These are phyloP conservation scores for Herpotrichia juniperi DNA, from an alignment of 2,329 filamentous ascomycete species.

Conservation along the genomic window DNA sequence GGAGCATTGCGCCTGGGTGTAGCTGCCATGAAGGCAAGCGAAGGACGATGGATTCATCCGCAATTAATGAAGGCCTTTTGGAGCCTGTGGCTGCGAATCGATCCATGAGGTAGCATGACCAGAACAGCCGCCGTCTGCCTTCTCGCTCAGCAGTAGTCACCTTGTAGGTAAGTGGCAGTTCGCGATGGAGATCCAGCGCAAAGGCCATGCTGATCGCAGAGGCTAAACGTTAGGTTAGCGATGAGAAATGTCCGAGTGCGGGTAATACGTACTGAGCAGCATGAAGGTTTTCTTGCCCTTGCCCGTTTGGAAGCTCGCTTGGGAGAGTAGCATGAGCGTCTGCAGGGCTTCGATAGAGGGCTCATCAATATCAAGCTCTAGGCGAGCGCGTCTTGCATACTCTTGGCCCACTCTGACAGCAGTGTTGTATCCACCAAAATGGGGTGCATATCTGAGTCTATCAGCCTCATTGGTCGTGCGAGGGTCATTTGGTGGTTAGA, in stretches of 20 bases:
- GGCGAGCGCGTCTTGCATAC: constrained; percentile 72
- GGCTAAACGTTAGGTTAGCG: constrained; percentile 54
- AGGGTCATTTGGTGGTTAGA: constrained; percentile 42
- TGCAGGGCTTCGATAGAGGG: constrained; percentile 81
- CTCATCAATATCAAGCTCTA: constrained; percentile 77
- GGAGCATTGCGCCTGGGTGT: constrained; percentile 63
- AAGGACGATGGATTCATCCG: constrained; percentile 76
- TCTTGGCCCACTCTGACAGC: constrained; percentile 73
- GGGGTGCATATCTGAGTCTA: constrained; percentile 67
- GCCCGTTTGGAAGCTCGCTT: constrained; percentile 77
- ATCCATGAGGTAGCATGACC: constrained; percentile 87
- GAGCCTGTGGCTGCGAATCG: constrained; percentile 83
- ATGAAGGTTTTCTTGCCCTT: constrained; percentile 87
- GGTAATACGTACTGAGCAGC: constrained; percentile 68
- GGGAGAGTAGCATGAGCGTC: constrained; percentile 74
- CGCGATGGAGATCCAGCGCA: constrained; percentile 80
- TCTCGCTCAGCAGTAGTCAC: constrained; percentile 74
- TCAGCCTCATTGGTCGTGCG: constrained; percentile 57
- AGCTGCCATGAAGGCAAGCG: constrained; percentile 77
- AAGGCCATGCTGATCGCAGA: constrained; percentile 82
- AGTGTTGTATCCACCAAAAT: constrained; percentile 69
- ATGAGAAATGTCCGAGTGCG: constrained; percentile 6
- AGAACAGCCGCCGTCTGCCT: constrained; percentile 80
- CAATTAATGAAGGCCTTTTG: constrained; percentile 78
- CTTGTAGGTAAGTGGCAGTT: constrained; percentile 68